Evolutionary conservation across 2,329 filamentous ascomycete species (phyloP), one percentile per base, ranked within the genome.

Genomic region (Stenocarpella maydis): DNA sequence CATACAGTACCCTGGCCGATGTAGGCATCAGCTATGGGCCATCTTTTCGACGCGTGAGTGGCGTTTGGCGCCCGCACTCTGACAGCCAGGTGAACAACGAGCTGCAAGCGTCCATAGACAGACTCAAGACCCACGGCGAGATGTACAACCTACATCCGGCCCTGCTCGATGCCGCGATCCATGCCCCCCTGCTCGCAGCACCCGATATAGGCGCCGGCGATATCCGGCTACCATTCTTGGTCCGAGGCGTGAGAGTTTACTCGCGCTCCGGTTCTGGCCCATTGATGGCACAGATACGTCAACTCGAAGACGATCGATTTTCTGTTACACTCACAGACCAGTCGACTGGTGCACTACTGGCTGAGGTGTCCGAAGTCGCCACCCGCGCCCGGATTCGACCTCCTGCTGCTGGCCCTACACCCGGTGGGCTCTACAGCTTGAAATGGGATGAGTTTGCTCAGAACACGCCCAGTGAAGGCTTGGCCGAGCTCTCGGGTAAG

Each of bases 151-250:
- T 63, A 8, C 58, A 63, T 24, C 58, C 58, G 43, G 28, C 43
- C n/a, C 7, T 63, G 14, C 58, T 63, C 15, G 58, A 63, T 10
- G 58, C 58, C n/a, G 58, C 58, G 19, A 12, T 49, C 7, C 58
- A 63, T 10, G 43, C 58, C 1, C 19, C 58, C 2, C 14, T 63
- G 10, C 58, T 63, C 12, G 43, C 58, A 49, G n/a, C 5, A 4
- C 28, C 43, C 24, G 43, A 37, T 1, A 37, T n/a, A 8, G 43
- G 14, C 14, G 43, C n/a, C 24, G 12, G 8, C 14, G 24, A 26
- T 4, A 19, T 49, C 12, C n/a, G 58, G 3, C 58, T 63, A 1
- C 58, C 58, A 19, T 63, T 63, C 28, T 15, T 45, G 1, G 15
- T 63, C n/a, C 58, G 58, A 37, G 43, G 43, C n/a, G 58, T 63